phyloP scores from a whole-genome alignment of 805 yeast species.

The Yarrowia hollandica region DNA sequence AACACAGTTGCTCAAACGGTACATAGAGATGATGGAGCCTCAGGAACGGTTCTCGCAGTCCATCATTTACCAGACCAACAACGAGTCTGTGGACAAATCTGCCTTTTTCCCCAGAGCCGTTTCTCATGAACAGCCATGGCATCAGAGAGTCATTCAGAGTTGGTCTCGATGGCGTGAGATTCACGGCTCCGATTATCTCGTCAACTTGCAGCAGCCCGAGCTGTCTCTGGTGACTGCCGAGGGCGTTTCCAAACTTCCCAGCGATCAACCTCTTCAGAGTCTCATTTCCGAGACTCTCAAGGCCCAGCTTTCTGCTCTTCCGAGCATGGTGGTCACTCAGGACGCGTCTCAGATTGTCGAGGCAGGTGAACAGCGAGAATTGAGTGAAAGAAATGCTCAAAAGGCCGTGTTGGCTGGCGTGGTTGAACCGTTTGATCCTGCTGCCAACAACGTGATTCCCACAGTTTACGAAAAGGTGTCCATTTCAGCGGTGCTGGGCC shows the following conservation, averaged over 20 bases:
- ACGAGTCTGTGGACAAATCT: background rate
- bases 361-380: background rate
- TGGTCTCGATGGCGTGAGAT: conserved; percentile 19
- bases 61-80: conserved; percentile 4
- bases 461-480: background rate
- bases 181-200: background rate
- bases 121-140: conserved; percentile 3
- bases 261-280: background rate
- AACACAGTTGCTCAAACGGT: background rate
- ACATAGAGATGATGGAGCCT: background rate
- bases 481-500: background rate
- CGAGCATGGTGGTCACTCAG: background rate
- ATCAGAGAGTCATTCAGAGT: background rate
- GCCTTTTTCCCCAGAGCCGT: conserved; percentile 2
- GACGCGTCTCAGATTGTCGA: background rate
- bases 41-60: background rate
- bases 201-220: background rate
- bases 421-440: background rate
- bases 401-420: background rate
- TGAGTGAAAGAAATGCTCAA: background rate
- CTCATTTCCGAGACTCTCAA: background rate
- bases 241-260: background rate
- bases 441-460: background rate
- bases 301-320: background rate
- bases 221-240: background rate